phyloP scores from a whole-genome alignment of 2,329 filamentous ascomycete species.

The Albifimbria verrucaria region DNA sequence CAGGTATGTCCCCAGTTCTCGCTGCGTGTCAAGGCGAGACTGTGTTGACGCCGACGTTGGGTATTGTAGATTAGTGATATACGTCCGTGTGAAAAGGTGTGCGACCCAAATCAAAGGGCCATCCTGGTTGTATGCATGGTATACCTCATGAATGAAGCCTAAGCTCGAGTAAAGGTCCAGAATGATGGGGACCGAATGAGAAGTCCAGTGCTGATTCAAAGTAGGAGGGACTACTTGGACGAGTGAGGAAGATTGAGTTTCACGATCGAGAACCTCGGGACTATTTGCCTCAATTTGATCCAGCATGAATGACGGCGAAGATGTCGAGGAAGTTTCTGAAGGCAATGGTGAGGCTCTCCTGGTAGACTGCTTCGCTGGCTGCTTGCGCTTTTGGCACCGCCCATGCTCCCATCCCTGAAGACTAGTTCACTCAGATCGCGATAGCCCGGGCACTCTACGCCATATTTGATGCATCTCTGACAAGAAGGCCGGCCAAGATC shows the following conservation, averaged over 20 bases:
- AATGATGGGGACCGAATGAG: constrained; percentile 35
- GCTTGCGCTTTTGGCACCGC: constrained; percentile 27
- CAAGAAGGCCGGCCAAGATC: constrained; percentile 36
- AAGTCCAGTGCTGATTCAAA: constrained; percentile 34
- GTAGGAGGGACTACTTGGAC: constrained; percentile 10
- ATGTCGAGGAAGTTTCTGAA: constrained; percentile 3
- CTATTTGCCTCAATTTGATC: too few relatives aligned
- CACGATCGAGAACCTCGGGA: too few relatives aligned
- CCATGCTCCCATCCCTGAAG: constrained; percentile 31
- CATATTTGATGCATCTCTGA: constrained; percentile 38
- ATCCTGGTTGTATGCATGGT: constrained; percentile 17
- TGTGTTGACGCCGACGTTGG: constrained; percentile 24
- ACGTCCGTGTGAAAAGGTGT: constrained; percentile 37
- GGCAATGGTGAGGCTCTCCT: not conserved
- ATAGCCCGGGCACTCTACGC: constrained; percentile 35
- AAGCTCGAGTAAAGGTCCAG: constrained; percentile 34
- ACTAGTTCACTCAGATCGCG: constrained; percentile 35
- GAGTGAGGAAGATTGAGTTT: too few relatives aligned
- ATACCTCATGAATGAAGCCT: constrained; percentile 29
- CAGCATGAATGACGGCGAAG: constrained; percentile 8
- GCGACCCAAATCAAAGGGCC: constrained; percentile 36
- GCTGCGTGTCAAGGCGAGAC: constrained; percentile 21
- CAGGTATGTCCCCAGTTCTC: constrained; percentile 31
- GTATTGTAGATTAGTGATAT: constrained; percentile 32
- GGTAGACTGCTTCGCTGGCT: constrained; percentile 14